Base-by-base conservation (phyloP, 2,329 filamentous ascomycete species). In the Talaromyces rugulosus region DNA sequence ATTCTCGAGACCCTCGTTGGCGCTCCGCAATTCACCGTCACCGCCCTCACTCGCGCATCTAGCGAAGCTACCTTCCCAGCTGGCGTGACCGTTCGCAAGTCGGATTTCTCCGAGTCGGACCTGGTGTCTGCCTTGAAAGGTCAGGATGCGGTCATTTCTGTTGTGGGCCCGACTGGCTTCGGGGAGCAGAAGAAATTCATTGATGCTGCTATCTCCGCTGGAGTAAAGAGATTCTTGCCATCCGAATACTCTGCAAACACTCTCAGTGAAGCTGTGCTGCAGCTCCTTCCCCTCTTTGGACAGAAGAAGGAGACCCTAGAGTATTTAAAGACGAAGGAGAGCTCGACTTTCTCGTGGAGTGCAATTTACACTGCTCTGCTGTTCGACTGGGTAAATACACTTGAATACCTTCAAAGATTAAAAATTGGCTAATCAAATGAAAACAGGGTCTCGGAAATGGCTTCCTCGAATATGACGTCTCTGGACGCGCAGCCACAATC, bases 361-460 rank as follows among this genome's bases (percentile, higher is more conserved):
- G 83, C 78, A 1, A 70, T 89, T 16, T 80, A 85, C 3, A 83
- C 77, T 8, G 85, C 86, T 0, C 75, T 82, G 2, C 85, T 89
- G 71, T 87, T 89, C 69, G 87, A 89, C 68, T 85, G 82, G 83
- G 63, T 68, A 59, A 53, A 64, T 65, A 40, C 30, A 36, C 55
- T 3, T 52, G 47, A 4, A 42, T 28, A 16, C n/a, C 23, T 23
- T 23, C 23, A 23, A 23, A 23, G 23, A 23, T 23, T 23, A 23
- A 23, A 23, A 23, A 23, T 23, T 23, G 23, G 23, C 23, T 23
- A 23, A 23, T 23, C 23, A 23, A 23, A 8, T 58, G 42, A n/a
- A 5, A 31, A 79, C 36, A 68, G 80, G 80, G 80, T 14, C 74
- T 87, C 42, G 72, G 70, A 12, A 70, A 72, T 9, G 80, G 81